phyloP scores from a whole-genome alignment of 208 protist species.

The Trypanosoma conorhini region DNA sequence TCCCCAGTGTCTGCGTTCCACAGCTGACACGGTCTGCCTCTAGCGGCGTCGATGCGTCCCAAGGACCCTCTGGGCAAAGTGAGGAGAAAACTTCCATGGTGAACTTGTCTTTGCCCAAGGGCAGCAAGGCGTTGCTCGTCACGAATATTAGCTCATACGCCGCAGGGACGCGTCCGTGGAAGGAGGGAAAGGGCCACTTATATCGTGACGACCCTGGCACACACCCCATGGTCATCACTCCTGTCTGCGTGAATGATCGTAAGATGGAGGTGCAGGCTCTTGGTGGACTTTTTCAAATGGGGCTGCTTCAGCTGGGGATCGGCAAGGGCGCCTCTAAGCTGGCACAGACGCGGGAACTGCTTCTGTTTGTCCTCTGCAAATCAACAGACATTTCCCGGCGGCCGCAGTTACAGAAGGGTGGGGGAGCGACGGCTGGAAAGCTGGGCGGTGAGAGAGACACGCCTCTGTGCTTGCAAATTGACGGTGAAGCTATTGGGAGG shows the following conservation, averaged over 20 bases:
- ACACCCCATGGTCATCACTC: conserved; percentile 21
- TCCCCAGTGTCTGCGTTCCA: conserved; percentile 67
- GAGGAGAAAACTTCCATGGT: neutral
- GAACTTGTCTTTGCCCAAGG: conserved; percentile 49
- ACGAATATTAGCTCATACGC: conserved; percentile 83
- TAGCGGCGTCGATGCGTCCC: neutral
- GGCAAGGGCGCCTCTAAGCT: conserved; percentile 50
- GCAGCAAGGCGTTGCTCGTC: conserved; percentile 65
- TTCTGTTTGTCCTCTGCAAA: conserved; percentile 75
- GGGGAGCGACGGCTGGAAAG: neutral
- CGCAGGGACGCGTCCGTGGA: conserved; percentile 67
- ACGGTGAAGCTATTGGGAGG: conserved; percentile 67
- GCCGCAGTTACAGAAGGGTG: neutral
- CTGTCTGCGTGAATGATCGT: conserved; percentile 75
- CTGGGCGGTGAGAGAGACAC: neutral
- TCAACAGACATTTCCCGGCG: conserved; percentile 51
- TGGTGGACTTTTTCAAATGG: conserved; percentile 72
- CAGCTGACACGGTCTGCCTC: neutral
- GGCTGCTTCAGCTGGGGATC: conserved; percentile 49
- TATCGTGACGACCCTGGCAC: neutral
- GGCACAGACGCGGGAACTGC: conserved; percentile 65
- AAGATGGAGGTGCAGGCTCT: conserved; percentile 79
- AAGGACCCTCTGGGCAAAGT: neutral
- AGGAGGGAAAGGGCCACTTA: conserved; percentile 15
- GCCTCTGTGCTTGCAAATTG: conserved; percentile 69